Evolutionary conservation across 768 basidiomycete species (phyloP).

Genomic region (Lactarius pseudohatsudake): DNA sequence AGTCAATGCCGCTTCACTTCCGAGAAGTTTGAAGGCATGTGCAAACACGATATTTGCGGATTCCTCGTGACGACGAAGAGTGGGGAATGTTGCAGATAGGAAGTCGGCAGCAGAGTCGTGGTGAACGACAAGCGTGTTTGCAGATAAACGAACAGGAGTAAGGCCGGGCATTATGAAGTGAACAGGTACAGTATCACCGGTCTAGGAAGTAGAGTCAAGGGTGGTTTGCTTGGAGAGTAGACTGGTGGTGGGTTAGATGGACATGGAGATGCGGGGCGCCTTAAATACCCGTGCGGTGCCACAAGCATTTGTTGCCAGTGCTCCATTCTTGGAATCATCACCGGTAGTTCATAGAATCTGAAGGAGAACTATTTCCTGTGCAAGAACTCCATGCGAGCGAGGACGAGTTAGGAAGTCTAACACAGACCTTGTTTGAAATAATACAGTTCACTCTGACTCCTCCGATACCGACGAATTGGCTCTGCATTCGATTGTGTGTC

Average conservation of each 20-base stretch:
- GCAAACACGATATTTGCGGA: slow-evolving; percentile 55
- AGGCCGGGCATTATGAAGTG: slow-evolving; percentile 37
- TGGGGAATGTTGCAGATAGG: slow-evolving; percentile 42
- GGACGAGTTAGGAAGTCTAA: slow-evolving; percentile 16
- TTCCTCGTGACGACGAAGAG: slow-evolving; percentile 45
- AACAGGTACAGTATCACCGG: background rate
- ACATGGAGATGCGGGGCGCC: background rate
- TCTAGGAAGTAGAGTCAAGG: background rate
- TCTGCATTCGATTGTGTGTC: background rate
- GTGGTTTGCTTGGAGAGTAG: slow-evolving; percentile 1
- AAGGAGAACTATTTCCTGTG: slow-evolving; percentile 21
- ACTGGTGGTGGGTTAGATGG: background rate
- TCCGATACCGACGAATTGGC: slow-evolving; percentile 12
- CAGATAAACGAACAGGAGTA: slow-evolving; percentile 31
- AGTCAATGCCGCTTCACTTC: slow-evolving; percentile 40
- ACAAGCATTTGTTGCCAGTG: slow-evolving; percentile 5
- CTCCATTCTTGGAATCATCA: slow-evolving; percentile 11
- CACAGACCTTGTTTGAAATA: slow-evolving; percentile 19
- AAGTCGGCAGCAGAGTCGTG: slow-evolving; percentile 44
- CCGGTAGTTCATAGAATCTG: slow-evolving; percentile 12
- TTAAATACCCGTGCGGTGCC: slow-evolving; percentile 21
- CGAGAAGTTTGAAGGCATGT: slow-evolving; percentile 47
- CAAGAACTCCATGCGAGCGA: slow-evolving; percentile 24
- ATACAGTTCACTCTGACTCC: slow-evolving; percentile 16
- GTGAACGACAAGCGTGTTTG: slow-evolving; percentile 37